Conservation (phyloP, 768 basidiomycete genomes). For the Peribolospora baueri region DNA sequence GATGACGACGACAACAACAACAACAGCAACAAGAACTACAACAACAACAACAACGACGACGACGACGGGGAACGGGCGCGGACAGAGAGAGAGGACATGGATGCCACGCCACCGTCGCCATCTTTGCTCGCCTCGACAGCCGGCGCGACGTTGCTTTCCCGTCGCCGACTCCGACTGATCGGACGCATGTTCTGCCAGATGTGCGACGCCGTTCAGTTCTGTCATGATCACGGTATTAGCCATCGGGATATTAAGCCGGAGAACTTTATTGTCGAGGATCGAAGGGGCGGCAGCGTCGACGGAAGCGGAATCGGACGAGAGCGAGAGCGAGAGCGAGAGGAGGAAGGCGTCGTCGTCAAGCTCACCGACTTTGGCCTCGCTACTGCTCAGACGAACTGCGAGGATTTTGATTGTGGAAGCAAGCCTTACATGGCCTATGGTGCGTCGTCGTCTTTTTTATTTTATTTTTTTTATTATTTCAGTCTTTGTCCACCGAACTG, state of each 20-base stretch:
- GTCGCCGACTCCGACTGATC: constrained; percentile 69
- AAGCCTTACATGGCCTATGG: constrained; percentile 98
- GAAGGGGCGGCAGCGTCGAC: constrained; percentile 22
- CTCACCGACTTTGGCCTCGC: constrained; percentile 90
- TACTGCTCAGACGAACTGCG: constrained; percentile 62
- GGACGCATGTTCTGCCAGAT: constrained; percentile 96
- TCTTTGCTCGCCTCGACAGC: constrained; percentile 60
- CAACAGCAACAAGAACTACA: not conserved
- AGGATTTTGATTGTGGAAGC: constrained; percentile 95
- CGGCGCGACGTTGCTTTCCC: constrained; percentile 51
- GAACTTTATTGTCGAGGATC: constrained; percentile 88
- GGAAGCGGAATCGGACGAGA: constrained; percentile 2
- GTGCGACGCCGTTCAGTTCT: constrained; percentile 89
- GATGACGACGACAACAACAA: not conserved
- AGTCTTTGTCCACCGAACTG: not conserved
- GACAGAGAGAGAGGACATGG: not conserved
- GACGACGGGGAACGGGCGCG: not conserved
- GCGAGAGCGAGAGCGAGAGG: constrained; percentile 2
- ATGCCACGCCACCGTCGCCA: constrained; percentile 64
- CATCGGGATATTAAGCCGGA: constrained; percentile 99
- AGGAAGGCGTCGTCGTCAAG: constrained; percentile 60
- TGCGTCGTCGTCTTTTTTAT: constrained; percentile 21
- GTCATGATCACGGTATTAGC: constrained; percentile 71
- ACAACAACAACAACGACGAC: not conserved
- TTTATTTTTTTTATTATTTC: not conserved